A percentile compares a stretch with the other conserved stretches of the same genome.
These are phyloP conservation scores for Alternaria ventricosa DNA, from an alignment of 2,329 filamentous ascomycete genomes.

Conservation along the genomic window DNA sequence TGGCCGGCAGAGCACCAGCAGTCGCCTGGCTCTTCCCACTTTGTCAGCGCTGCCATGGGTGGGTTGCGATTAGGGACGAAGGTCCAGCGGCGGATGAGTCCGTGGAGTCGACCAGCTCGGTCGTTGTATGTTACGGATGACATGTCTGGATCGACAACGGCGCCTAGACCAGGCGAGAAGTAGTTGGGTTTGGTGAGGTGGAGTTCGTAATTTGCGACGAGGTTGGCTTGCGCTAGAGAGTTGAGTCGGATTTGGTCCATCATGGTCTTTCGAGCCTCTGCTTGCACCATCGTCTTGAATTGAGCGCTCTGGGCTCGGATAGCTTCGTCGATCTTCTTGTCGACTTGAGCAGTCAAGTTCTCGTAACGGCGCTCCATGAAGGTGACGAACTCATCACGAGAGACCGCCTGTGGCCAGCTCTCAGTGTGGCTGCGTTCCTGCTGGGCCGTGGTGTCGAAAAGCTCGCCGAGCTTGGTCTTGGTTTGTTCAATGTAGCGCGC, in stretches of 20 bases:
- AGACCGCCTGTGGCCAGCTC: constrained; percentile 41
- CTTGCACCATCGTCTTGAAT: constrained; percentile 20
- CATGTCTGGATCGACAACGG: constrained; percentile 64
- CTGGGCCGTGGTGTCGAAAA: constrained; percentile 20
- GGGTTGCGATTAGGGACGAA: constrained; percentile 41
- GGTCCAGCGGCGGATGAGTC: constrained; percentile 16
- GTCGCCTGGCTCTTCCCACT: constrained; percentile 81
- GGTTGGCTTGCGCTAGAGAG: constrained; percentile 40
- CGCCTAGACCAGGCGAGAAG: constrained; percentile 71
- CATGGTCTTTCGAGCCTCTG: constrained; percentile 40
- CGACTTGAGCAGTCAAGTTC: constrained; percentile 26
- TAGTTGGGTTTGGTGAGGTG: constrained; percentile 68
- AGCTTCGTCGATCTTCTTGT: constrained; percentile 31
- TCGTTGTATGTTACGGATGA: constrained; percentile 62
- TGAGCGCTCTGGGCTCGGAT: constrained; percentile 24
- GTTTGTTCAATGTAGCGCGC: constrained; percentile 61
- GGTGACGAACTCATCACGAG: constrained; percentile 58
- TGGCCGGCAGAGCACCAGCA: constrained; percentile 78
- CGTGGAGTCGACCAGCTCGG: constrained; percentile 14
- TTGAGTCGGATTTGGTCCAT: constrained; percentile 40
- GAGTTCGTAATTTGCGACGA: constrained; percentile 41
- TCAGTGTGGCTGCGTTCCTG: constrained; percentile 8
- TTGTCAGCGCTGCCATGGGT: constrained; percentile 64
- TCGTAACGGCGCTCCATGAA: constrained; percentile 36
- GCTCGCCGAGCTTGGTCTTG: constrained; percentile 50